Evolutionary conservation across 306 rosid species (phyloP).

Genomic region (Carpinus fangiana): DNA sequence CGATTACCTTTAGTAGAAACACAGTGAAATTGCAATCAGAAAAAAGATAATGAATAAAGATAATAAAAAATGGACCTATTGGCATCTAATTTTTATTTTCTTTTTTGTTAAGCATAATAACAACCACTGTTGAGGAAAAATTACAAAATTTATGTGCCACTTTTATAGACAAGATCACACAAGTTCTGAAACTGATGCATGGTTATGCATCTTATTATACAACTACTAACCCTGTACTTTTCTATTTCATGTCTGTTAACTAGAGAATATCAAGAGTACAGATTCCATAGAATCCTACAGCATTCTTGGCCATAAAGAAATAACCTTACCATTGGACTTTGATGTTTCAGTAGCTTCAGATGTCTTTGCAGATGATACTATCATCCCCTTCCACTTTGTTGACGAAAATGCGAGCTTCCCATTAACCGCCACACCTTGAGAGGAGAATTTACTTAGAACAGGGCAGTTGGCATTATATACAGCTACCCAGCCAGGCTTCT

Average conservation of each 20-base stretch:
- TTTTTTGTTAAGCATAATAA: neutral
- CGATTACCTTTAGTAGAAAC: neutral
- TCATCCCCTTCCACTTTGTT: conserved; percentile 44
- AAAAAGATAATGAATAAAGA: neutral
- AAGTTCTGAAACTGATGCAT: neutral
- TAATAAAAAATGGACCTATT: neutral
- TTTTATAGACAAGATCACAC: neutral
- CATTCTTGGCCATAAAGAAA: neutral
- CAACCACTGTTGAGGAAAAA: neutral
- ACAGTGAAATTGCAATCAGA: neutral
- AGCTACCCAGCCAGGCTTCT: conserved; percentile 54
- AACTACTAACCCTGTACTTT: neutral
- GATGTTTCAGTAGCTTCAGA: conserved; percentile 53
- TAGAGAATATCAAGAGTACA: conserved; percentile 4
- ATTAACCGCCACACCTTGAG: conserved; percentile 47
- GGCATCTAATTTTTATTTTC: neutral
- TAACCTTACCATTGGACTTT: conserved; percentile 61
- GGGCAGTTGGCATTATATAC: conserved; percentile 40
- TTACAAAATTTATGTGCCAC: neutral
- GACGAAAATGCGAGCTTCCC: conserved; percentile 43
- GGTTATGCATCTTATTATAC: neutral
- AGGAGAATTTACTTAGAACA: conserved; percentile 29
- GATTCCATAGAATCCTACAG: conserved; percentile 5
- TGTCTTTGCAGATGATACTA: conserved; percentile 58
- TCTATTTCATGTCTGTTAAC: neutral